Evolutionary conservation across 768 basidiomycete species (phyloP).

Genomic region (Tricholoma flavovirens): DNA sequence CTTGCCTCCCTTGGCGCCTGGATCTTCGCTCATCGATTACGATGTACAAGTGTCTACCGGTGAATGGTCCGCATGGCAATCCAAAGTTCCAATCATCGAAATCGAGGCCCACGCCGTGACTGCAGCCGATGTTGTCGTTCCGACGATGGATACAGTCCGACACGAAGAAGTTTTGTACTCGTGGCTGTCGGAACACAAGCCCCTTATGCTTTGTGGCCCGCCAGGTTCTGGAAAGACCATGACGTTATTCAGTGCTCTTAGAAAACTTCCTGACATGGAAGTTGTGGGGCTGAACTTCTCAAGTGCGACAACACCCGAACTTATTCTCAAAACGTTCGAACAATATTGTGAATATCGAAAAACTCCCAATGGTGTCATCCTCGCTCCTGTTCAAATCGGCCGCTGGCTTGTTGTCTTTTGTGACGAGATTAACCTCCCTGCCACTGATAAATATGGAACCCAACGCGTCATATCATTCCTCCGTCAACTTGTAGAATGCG

Average conservation of each 20-base stretch:
- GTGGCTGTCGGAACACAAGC: conserved; percentile 98
- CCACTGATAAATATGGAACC: conserved; percentile 96
- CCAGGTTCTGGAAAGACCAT: conserved; percentile 99
- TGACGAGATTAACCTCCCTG: conserved; percentile 98
- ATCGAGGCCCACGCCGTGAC: conserved; percentile 96
- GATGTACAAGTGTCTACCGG: conserved; percentile 85
- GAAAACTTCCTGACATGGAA: conserved; percentile 98
- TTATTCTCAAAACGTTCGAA: conserved; percentile 98
- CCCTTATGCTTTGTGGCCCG: conserved; percentile 95
- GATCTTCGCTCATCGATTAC: conserved; percentile 88
- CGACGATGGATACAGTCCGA: conserved; percentile 96
- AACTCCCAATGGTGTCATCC: conserved; percentile 95
- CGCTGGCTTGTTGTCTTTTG: conserved; percentile 99
- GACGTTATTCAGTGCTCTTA: conserved; percentile 96
- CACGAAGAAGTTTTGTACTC: conserved; percentile 99
- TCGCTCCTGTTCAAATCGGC: conserved; percentile 91
- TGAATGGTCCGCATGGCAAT: conserved; percentile 91
- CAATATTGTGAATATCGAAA: conserved; percentile 99
- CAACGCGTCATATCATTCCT: conserved; percentile 98
- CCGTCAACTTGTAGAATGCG: conserved; percentile 90
- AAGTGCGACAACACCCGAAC: conserved; percentile 95
- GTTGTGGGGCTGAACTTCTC: conserved; percentile 99
- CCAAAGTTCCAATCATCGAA: conserved; percentile 89
- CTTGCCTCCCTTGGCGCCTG: conserved; percentile 67
- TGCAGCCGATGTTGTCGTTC: conserved; percentile 94